Conservation (phyloP, 306 rosid species). For the Corylus avellana region DNA sequence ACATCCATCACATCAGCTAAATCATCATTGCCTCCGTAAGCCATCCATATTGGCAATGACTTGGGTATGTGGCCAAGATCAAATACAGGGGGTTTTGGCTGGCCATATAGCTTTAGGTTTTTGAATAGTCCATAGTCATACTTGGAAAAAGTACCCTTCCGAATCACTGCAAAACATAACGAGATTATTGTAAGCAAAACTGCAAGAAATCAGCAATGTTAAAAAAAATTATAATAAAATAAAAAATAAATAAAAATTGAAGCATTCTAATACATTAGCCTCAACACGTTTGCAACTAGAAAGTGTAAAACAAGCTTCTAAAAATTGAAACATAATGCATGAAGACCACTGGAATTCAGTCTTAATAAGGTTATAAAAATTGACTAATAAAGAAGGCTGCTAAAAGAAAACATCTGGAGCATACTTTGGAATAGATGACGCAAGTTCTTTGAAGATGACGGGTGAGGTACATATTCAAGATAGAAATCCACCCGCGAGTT, state of each 20-base stretch:
- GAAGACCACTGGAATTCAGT: neutral
- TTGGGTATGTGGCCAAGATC: conserved; percentile 71
- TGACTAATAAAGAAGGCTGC: conserved; percentile 7
- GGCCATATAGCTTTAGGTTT: conserved; percentile 68
- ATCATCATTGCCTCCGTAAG: conserved; percentile 82
- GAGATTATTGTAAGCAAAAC: conserved; percentile 22
- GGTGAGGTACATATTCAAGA: conserved; percentile 83
- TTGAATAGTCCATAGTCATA: conserved; percentile 82
- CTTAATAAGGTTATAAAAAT: neutral
- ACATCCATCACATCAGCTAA: conserved; percentile 71
- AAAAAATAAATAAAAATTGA: neutral
- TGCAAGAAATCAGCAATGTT: neutral
- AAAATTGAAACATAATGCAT: neutral
- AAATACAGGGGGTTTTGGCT: conserved; percentile 67
- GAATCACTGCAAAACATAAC: conserved; percentile 70
- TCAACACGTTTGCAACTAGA: neutral
- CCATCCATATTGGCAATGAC: conserved; percentile 91
- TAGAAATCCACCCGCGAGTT: conserved; percentile 75
- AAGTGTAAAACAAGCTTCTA: neutral
- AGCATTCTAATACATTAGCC: conserved; percentile 1
- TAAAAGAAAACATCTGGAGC: conserved; percentile 33
- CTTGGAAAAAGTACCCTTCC: conserved; percentile 71
- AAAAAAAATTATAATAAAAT: no score
- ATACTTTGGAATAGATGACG: conserved; percentile 92
- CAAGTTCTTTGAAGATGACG: conserved; percentile 87